phyloP scores from a whole-genome alignment of 1,284 basidiomycete genomes.

The Microbotryomycetes sp. region DNA sequence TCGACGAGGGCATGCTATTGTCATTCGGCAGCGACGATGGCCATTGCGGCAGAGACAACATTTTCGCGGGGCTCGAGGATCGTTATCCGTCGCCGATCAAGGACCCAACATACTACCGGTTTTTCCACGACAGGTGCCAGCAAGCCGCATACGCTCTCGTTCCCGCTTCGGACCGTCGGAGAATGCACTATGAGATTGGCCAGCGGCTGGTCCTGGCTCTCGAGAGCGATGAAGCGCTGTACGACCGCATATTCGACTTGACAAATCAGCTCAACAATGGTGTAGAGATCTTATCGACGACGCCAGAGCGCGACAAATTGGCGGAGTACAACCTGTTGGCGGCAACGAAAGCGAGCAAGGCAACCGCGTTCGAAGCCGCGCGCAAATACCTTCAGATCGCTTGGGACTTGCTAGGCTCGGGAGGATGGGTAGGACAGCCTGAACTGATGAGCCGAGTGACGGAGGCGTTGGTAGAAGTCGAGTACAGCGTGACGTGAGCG shows the following conservation, averaged over 20 bases:
- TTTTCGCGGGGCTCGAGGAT: neutral
- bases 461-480: conserved; percentile 22
- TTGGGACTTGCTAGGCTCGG: conserved; percentile 20
- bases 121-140: conserved; percentile 31
- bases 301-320: conserved; percentile 14
- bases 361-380: conserved; percentile 28
- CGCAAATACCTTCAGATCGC: conserved; percentile 17
- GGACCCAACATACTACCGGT: conserved; percentile 10
- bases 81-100: conserved; percentile 3
- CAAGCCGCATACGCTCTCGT: conserved; percentile 30
- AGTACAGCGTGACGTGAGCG: conserved; percentile 26
- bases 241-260: conserved; percentile 26
- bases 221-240: neutral
- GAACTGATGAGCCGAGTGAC: conserved; percentile 19
- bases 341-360: conserved; percentile 9
- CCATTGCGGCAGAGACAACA: neutral
- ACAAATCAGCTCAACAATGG: conserved; percentile 28
- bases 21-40: conserved; percentile 1
- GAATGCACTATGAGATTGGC: conserved; percentile 21
- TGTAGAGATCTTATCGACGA: conserved; percentile 9
- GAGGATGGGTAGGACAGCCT: conserved; percentile 13
- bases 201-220: conserved; percentile 8
- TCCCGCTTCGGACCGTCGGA: neutral
- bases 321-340: conserved; percentile 24
- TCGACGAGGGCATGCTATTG: conserved; percentile 21